Base-by-base conservation (phyloP, 2,329 filamentous ascomycete genomes). In the Bertia moriformis region DNA sequence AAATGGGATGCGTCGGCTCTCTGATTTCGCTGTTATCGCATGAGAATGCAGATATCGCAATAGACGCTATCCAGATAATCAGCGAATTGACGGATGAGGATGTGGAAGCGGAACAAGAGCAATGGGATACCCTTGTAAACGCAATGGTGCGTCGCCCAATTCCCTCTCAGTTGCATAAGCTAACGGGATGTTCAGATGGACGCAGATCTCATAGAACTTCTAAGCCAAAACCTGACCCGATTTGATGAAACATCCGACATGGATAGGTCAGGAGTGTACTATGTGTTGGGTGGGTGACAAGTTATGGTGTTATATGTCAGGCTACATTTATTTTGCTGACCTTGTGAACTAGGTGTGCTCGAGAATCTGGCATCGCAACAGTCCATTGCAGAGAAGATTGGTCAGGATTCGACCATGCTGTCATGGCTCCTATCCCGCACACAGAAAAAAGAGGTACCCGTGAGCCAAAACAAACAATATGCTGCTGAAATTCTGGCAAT, bases 1-100 rank as follows among this genome's bases (percentile, higher is more conserved):
- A 76, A 46, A 65, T 87, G 39, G 83, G 83, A 15, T 83, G 77
- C 42, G 75, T 78, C 1, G 72, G 61, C 3, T 88, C 80, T 40
- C 59, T 98, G 38, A 85, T 93, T 1, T 74, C 79, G 2, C 60
- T 98, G 39, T 64, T 98, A 38, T 81, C 89, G 14, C 91, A 98
- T 55, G 91, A 98, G 50, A 98, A 98, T 55, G 89, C 88, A 1
- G 91, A 98, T 52, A 93, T 98, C 46, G 87, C 91, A 10, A 93
- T 96, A 49, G 84, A 82, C 45, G 84, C 82, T 1, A 78, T 94
- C 38, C 83, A 96, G 61, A 83, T 95, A 37, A 74, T 98, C 38
- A 79, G 76, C 41, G 91, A 98, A 61, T 64, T 96, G 47, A 93
- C 86, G 13, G 91, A 96, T 50, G 88, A 98, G 54, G 89, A 96